Evolutionary conservation across 2,329 filamentous ascomycete genomes (phyloP).

Genomic region (Beauveria rudraprayagi): DNA sequence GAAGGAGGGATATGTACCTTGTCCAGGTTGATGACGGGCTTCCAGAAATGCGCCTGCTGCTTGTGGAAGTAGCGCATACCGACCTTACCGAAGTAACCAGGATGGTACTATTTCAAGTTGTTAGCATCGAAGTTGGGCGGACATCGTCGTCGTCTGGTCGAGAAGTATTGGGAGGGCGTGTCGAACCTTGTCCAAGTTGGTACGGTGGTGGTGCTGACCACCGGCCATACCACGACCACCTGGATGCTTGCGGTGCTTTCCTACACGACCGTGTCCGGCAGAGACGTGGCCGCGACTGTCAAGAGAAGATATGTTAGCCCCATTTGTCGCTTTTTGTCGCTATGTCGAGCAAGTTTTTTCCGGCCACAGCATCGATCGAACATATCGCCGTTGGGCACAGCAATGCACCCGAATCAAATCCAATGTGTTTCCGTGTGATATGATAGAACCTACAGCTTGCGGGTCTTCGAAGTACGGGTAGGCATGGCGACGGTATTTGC

Average conservation of each 20-base stretch:
- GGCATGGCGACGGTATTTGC: conserved; percentile 52
- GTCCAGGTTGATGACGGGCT: conserved; percentile 97
- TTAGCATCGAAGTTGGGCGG: conserved; percentile 19
- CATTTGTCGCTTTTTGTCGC: conserved; percentile 9
- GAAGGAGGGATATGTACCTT: conserved; percentile 54
- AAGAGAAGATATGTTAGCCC: conserved; percentile 24
- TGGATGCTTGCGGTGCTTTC: conserved; percentile 94
- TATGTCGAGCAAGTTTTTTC: conserved; percentile 1
- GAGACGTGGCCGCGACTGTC: conserved; percentile 91
- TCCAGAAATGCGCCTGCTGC: conserved; percentile 93
- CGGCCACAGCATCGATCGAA: neutral
- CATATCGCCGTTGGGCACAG: conserved; percentile 7
- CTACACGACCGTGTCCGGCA: conserved; percentile 95
- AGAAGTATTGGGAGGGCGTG: conserved; percentile 24
- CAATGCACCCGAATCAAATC: conserved; percentile 3
- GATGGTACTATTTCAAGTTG: conserved; percentile 62
- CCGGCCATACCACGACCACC: conserved; percentile 84
- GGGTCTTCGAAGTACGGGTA: conserved; percentile 67
- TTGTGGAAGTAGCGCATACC: conserved; percentile 97
- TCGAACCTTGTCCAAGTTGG: conserved; percentile 68
- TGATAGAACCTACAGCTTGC: conserved; percentile 57
- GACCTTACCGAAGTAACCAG: conserved; percentile 99
- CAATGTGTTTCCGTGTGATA: conserved; percentile 8
- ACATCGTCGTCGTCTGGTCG: neutral
- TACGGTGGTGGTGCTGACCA: conserved; percentile 84